Evolutionary conservation across 176 grass and related monocot species (phyloP), one percentile per base, ranked within the genome.

Genomic region (Bothriochloa decipiens): DNA sequence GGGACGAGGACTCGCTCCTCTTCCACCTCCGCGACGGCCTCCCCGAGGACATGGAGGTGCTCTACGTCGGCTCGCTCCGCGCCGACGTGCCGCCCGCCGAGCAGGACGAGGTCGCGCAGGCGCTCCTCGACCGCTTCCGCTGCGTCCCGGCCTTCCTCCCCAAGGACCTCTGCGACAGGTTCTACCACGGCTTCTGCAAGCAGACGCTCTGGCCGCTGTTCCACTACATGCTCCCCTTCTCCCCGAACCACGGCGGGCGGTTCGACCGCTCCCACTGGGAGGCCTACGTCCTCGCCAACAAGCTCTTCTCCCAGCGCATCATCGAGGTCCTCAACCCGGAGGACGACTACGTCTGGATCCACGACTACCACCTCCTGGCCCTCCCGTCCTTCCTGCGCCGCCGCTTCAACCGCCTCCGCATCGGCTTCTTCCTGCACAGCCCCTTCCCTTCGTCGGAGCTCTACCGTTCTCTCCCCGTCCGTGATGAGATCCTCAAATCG

Each of bases 331-430:
- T 98, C 75, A 98, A 93, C 81, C 92, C 95, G 27, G 95, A 98
- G 11, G 95, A 93, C 61, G 95, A 98, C 90, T 91, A 88, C 77
- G 83, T 98, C 27, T 98, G 95, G 95, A 89, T 95, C 85, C 95
- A 98, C 84, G 95, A 98, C 75, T 98, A 98, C 83, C 95, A 98
- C 91, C 95, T 98, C 78, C 85, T 98, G 0, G 95, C 95, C 22
- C 80, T 98, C 40, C 95, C 95, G 14, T 93, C 95, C 43, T 95
- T 95, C 84, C 92, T 98, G 11, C 92, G 92, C 70, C 83, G 92
- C 70, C 79, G 92, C 20, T 94, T 94, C 83, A 90, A 90, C 84
- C 84, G 88, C 79, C 88, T 90, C 74, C 88, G 88, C 74, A 90
- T 90, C 46, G 88, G 88, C 0, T 90, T 90, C 84, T 90, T 90